phyloP scores from a whole-genome alignment of 202 grass and related monocot genomes.

The Setaria italica region DNA sequence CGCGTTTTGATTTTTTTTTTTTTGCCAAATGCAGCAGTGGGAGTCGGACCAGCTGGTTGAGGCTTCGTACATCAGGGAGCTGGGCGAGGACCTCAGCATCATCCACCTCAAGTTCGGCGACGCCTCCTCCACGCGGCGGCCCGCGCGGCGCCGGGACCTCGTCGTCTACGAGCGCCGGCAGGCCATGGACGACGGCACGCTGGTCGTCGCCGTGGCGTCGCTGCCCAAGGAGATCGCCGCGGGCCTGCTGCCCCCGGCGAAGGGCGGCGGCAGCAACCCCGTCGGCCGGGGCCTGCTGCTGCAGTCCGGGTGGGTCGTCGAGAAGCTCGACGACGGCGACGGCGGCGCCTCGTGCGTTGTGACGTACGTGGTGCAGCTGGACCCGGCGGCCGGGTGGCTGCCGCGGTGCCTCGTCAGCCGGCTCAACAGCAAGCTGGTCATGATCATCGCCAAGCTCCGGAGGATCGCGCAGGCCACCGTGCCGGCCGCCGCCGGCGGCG shows the following conservation, averaged over 20 bases:
- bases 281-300: constrained; percentile 71
- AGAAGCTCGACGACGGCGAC: constrained; percentile 57
- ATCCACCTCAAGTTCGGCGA: constrained; percentile 88
- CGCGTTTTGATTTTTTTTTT: background rate
- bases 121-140: constrained; percentile 45
- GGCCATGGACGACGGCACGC: constrained; percentile 94
- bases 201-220: constrained; percentile 91
- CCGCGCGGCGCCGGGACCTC: constrained; percentile 68
- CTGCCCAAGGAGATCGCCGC: constrained; percentile 96
- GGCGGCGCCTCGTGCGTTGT: constrained; percentile 71
- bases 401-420: constrained; percentile 81
- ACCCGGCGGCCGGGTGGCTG: constrained; percentile 84
- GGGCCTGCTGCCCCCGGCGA: constrained; percentile 62
- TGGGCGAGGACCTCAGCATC: constrained; percentile 86
- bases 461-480: constrained; percentile 70
- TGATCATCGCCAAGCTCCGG: constrained; percentile 85
- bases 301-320: constrained; percentile 99
- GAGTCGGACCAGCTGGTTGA: constrained; percentile 78
- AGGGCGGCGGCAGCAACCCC: constrained; percentile 24
- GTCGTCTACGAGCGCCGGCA: constrained; percentile 94
- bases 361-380: constrained; percentile 92
- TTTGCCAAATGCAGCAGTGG: constrained; percentile 72
- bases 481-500: background rate
- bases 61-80: constrained; percentile 77
- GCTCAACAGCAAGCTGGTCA: constrained; percentile 91